Base-by-base conservation (phyloP, 2,329 filamentous ascomycete species). In the Aspergillus tamarii region DNA sequence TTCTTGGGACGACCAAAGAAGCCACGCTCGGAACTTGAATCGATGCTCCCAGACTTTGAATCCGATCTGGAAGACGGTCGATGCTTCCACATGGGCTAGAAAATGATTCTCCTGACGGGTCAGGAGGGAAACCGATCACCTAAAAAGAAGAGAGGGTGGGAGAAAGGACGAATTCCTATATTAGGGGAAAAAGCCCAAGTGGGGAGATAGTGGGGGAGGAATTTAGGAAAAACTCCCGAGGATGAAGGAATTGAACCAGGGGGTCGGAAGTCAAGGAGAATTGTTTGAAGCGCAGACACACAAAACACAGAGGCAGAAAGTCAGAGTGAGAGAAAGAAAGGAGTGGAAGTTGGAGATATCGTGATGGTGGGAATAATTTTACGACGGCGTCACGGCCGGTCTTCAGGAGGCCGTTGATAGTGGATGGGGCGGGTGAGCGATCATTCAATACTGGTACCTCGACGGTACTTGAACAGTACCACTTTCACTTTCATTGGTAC, bases 61-160 rank as follows among this genome's bases (percentile, higher is more conserved):
- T 80, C 76, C 68, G 74, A 76, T 76, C 74, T 77, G 73, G 76
- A 72, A 62, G 77, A 76, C 57, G 72, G 71, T 64, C 75, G 76
- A 72, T 76, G 74, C 74, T 79, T 79, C 77, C 77, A 79, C 77
- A 80, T 80, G 71, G 72, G 67, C 64, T 64, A 62, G 57, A 58
- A 54, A 55, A 59, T 65, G 64, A 69, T 36, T 56, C 46, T 59
- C 62, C 61, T 66, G 67, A 65, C 46, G 60, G 62, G 63, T 62
- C 54, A 64, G 59, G 64, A 64, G 64, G 64, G 65, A 67, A 65
- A 66, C 59, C 23, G 36, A 66, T 46, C 43, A 53, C 55, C 52
- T 30, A 63, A 57, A 43, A 36, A 36, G 34, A 36, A 59, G 62
- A 48, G 39, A 41, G 26, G 55, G n/a, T 32, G 63, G 57, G n/a